A percentile compares a stretch with the other conserved stretches of the same genome.
Evolutionary conservation across 176 grass and related monocot genomes (phyloP).

Genomic region (Rhynchospora pubera): DNA sequence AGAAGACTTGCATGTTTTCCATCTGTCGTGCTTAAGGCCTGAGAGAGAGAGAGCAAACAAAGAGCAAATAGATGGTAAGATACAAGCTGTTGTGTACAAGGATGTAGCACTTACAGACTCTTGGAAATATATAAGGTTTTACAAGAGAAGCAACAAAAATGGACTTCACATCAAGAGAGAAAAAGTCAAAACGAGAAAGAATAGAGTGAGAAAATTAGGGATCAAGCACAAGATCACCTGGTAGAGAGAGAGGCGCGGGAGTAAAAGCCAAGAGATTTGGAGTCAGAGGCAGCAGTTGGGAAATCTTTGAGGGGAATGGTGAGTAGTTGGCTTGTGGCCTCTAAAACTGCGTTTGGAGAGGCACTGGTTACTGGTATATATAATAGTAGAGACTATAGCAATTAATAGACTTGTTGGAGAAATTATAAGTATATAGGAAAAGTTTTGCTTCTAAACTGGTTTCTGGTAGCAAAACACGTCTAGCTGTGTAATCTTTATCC

Average conservation of each 20-base stretch:
- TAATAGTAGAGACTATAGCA: neutral
- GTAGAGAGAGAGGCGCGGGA: slow-evolving; percentile 10
- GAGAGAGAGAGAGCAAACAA: slow-evolving; percentile 18
- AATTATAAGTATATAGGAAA: neutral
- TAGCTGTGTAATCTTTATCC: neutral
- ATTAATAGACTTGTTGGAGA: neutral
- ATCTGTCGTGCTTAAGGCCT: neutral
- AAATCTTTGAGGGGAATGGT: slow-evolving; percentile 32
- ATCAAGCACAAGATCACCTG: neutral
- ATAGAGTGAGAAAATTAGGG: neutral
- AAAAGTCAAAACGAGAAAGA: slow-evolving; percentile 2
- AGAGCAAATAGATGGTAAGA: neutral
- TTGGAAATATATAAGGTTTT: slow-evolving; percentile 1
- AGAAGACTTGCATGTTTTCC: neutral
- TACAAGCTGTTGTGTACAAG: neutral
- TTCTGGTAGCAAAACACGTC: neutral
- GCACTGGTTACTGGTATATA: neutral
- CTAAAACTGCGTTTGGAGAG: slow-evolving; percentile 27
- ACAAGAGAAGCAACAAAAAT: neutral
- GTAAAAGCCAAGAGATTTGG: slow-evolving; percentile 38
- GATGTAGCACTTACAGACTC: neutral
- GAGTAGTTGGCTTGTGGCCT: slow-evolving; percentile 15
- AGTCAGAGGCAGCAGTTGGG: slow-evolving; percentile 30
- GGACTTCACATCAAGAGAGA: slow-evolving; percentile 10
- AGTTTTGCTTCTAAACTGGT: neutral